Conservation (phyloP, 2,329 filamentous ascomycete genomes). For the Coniochaeta ligniaria region DNA sequence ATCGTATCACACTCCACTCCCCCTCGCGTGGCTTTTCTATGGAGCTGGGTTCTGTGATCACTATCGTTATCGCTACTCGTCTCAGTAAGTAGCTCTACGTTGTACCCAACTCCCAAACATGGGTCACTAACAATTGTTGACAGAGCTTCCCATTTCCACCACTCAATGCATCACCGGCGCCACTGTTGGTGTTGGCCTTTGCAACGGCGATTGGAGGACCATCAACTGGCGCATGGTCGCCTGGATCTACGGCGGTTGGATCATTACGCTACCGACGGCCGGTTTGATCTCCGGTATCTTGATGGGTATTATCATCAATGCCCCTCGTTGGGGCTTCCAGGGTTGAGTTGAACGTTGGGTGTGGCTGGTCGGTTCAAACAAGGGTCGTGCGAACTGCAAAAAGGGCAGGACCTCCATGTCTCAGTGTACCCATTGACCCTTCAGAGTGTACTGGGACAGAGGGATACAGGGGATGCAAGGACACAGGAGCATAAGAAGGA, state of each 20-base stretch:
- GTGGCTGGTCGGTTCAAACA: no score
- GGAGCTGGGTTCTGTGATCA: slow-evolving; percentile 55
- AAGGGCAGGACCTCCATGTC: no score
- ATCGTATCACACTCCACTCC: slow-evolving; percentile 50
- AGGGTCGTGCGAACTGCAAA: no score
- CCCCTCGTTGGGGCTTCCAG: slow-evolving; percentile 43
- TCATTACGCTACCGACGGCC: slow-evolving; percentile 51
- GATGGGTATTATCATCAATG: slow-evolving; percentile 57
- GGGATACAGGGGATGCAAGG: no score
- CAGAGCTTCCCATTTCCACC: slow-evolving; percentile 54
- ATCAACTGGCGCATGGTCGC: slow-evolving; percentile 58
- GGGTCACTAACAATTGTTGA: slow-evolving; percentile 1
- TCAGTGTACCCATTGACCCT: no score
- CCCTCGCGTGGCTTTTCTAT: slow-evolving; percentile 47
- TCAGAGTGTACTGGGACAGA: no score
- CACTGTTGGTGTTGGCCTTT: slow-evolving; percentile 55
- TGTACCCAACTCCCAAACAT: background rate
- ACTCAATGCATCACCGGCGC: slow-evolving; percentile 59
- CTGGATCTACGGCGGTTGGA: slow-evolving; percentile 53
- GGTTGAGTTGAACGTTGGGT: no score
- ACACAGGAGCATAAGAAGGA: no score
- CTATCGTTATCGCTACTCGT: slow-evolving; percentile 57
- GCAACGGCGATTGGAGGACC: slow-evolving; percentile 48
- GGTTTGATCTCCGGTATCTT: slow-evolving; percentile 51
- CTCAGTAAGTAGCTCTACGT: slow-evolving; percentile 30